A percentile compares a stretch with the other conserved stretches of the same genome.
Evolutionary conservation across 108 stramenopile species (phyloP).

Genomic region (Discostella stelligeroides): DNA sequence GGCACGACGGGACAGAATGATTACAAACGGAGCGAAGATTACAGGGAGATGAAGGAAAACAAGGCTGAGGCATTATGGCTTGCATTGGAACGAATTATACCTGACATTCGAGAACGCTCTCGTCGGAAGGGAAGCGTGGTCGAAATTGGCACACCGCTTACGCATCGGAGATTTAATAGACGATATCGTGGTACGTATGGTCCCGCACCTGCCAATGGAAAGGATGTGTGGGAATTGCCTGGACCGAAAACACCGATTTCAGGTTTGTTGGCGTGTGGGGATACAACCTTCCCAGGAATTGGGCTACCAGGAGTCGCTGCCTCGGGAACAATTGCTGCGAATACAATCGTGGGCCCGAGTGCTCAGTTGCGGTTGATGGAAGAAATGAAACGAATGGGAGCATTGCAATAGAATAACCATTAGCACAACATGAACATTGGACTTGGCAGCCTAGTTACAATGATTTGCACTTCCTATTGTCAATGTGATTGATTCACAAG

Average conservation of each 20-base stretch:
- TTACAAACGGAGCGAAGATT: slow-evolving; percentile 60
- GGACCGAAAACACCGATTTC: slow-evolving; percentile 62
- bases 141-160: slow-evolving; percentile 82
- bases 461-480: no score
- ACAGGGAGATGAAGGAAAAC: slow-evolving; percentile 73
- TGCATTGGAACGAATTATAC: slow-evolving; percentile 86
- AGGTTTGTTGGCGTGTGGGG: slow-evolving; percentile 72
- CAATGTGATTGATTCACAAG: no score
- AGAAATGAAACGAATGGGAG: slow-evolving; percentile 55
- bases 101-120: slow-evolving; percentile 80
- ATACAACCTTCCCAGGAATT: slow-evolving; percentile 64
- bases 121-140: slow-evolving; percentile 59
- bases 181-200: slow-evolving; percentile 86
- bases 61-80: slow-evolving; percentile 85
- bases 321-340: slow-evolving; percentile 82
- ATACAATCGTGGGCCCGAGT: slow-evolving; percentile 59
- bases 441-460: no score
- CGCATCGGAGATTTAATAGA: slow-evolving; percentile 85
- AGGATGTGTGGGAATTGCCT: slow-evolving; percentile 61
- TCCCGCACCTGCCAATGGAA: slow-evolving; percentile 61
- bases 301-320: slow-evolving; percentile 85
- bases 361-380: slow-evolving; percentile 60
- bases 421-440: no score
- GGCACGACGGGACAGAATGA: slow-evolving; percentile 59
- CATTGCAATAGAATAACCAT: slow-evolving; percentile 57